Percentiles rank a stretch among this genome's conserved stretches.
These are phyloP conservation scores for Spergularia azorica DNA, from an alignment of 179 eudicot genomes.

Conservation along the genomic window DNA sequence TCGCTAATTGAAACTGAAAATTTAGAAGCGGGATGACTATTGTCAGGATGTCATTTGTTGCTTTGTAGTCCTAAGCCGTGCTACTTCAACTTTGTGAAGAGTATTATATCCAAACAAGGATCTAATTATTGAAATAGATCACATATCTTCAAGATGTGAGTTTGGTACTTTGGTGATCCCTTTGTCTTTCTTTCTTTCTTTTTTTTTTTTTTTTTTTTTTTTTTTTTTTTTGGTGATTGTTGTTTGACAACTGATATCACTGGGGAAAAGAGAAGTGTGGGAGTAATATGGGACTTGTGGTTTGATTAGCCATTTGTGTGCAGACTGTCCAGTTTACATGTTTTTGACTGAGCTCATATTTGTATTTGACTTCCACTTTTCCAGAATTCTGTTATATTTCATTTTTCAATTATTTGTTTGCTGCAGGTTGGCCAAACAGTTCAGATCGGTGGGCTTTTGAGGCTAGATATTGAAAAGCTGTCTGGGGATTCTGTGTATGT, in stretches of 20 bases:
- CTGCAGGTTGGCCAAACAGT: conserved; percentile 80
- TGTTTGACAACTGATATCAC: not conserved
- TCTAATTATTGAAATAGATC: too few species aligned
- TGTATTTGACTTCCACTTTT: not conserved
- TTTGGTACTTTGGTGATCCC: too few species aligned
- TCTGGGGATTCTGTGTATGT: conserved; percentile 74
- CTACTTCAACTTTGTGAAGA: too few species aligned
- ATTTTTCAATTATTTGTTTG: conserved; percentile 9
- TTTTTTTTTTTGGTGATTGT: too few species aligned
- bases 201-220: not conserved
- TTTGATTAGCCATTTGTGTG: too few species aligned
- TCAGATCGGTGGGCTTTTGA: conserved; percentile 88
- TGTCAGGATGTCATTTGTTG: too few species aligned
- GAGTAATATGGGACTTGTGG: not conserved
- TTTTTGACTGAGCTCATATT: not conserved
- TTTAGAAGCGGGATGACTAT: too few species aligned
- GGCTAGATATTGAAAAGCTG: conserved; percentile 74
- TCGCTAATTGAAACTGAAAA: too few species aligned
- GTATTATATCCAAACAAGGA: too few species aligned
- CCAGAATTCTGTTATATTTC: not conserved
- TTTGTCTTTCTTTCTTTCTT: not conserved
- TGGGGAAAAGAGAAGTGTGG: not conserved
- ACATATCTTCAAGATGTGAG: too few species aligned
- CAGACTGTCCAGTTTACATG: not conserved
- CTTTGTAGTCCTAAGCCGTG: too few species aligned